Percentiles rank a stretch among this genome's conserved stretches.
Evolutionary conservation across 768 basidiomycete species (phyloP).

Genomic region (Cyclocybe aegerita): DNA sequence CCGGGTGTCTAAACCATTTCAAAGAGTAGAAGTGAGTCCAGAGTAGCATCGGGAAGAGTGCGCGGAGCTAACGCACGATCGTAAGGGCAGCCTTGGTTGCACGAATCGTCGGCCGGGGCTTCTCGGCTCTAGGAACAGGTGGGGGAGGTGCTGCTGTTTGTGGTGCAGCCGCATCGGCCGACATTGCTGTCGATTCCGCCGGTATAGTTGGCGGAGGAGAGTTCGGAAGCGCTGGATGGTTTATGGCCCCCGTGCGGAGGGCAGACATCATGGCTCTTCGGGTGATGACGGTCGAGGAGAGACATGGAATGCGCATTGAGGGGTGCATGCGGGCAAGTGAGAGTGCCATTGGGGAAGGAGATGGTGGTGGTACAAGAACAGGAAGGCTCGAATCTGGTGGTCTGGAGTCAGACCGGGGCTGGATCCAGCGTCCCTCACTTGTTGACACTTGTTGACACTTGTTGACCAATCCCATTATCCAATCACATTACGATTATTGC

Average conservation of each 20-base stretch:
- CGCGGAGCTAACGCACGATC: slow-evolving; percentile 48
- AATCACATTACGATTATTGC: slow-evolving; percentile 27
- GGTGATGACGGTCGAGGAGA: slow-evolving; percentile 31
- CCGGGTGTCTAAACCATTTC: slow-evolving; percentile 60
- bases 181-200: slow-evolving; percentile 38
- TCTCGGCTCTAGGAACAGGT: slow-evolving; percentile 61
- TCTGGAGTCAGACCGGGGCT: neutral
- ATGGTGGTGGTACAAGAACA: neutral
- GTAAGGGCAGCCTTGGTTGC: slow-evolving; percentile 77
- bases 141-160: slow-evolving; percentile 75
- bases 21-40: neutral
- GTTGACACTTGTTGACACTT: slow-evolving; percentile 22
- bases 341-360: slow-evolving; percentile 22
- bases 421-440: slow-evolving; percentile 4
- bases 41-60: neutral
- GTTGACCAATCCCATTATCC: slow-evolving; percentile 20
- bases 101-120: slow-evolving; percentile 62
- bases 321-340: slow-evolving; percentile 29
- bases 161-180: slow-evolving; percentile 63
- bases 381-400: neutral
- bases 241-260: slow-evolving; percentile 37
- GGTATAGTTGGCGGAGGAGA: slow-evolving; percentile 55
- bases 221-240: slow-evolving; percentile 34
- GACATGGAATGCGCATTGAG: slow-evolving; percentile 30
- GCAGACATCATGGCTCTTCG: slow-evolving; percentile 73